Base-by-base conservation (phyloP, 768 basidiomycete genomes). In the Sporobolomyces roseus region DNA sequence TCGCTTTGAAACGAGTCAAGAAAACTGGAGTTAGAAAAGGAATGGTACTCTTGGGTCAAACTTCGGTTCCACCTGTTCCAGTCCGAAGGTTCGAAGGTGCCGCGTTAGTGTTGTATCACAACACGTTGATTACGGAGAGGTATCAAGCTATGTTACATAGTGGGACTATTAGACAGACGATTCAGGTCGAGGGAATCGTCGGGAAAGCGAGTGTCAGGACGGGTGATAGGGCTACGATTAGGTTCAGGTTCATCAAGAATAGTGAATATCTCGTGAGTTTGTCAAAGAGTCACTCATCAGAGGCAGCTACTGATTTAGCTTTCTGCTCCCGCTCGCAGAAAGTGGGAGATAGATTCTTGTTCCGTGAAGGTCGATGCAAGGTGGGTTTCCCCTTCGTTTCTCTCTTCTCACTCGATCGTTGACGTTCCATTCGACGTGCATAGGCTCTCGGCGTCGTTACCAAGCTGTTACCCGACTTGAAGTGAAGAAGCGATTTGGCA, bases 341-440 rank as follows among this genome's bases (percentile, higher is more conserved):
- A 58, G 56, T 58, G 41, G 70, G 74, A 1, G 61, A 70, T 14
- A 58, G 71, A 16, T 69, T 75, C 55, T 79, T 99, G 17, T 93
- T 98, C 78, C 83, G 94, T 46, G 96, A 98, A 79, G 94, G 93
- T 5, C 92, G 91, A 81, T 96, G 93, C 1, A 97, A 96, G 83
- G n/a, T n/a, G n/a, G n/a, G n/a, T n/a, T n/a, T n/a, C n/a, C n/a
- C n/a, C n/a, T n/a, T n/a, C n/a, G n/a, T n/a, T n/a, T n/a, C n/a
- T n/a, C n/a, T n/a, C n/a, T n/a, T n/a, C n/a, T n/a, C n/a, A n/a
- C n/a, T n/a, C n/a, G n/a, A n/a, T n/a, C n/a, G n/a, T n/a, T n/a
- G n/a, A n/a, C n/a, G n/a, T n/a, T n/a, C n/a, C n/a, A n/a, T n/a
- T n/a, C n/a, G n/a, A n/a, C n/a, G n/a, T n/a, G n/a, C n/a, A n/a